phyloP scores from a whole-genome alignment of 2,329 filamentous ascomycete species.

The Mycosphaerella sp. region DNA sequence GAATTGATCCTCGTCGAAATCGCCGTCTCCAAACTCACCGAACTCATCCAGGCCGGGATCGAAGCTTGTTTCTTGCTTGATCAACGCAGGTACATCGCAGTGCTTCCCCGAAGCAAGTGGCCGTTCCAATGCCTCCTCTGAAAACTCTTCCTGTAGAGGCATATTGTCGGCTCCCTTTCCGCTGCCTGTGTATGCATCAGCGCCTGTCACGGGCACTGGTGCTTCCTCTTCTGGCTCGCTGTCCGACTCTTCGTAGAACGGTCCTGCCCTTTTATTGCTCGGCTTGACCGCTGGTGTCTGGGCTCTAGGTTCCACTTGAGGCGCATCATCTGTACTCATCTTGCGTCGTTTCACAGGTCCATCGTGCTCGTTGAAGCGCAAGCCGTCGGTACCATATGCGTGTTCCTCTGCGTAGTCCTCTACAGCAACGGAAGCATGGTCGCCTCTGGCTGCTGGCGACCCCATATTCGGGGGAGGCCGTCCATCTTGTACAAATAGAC shows the following conservation, averaged over 20 bases:
- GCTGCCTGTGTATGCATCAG: slow-evolving; percentile 12
- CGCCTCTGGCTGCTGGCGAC: neutral
- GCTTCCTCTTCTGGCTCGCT: slow-evolving; percentile 45
- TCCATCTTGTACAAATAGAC: slow-evolving; percentile 36
- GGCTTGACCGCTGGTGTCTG: neutral
- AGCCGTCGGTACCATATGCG: slow-evolving; percentile 22
- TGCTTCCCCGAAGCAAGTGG: neutral
- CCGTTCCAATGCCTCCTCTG: neutral
- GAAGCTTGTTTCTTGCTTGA: slow-evolving; percentile 49
- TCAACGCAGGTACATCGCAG: slow-evolving; percentile 19
- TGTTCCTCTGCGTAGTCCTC: neutral
- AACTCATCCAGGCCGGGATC: slow-evolving; percentile 45
- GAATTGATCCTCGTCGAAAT: slow-evolving; percentile 57
- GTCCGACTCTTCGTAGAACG: slow-evolving; percentile 67
- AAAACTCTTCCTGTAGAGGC: slow-evolving; percentile 7
- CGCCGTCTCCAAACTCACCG: slow-evolving; percentile 48
- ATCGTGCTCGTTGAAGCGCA: slow-evolving; percentile 41
- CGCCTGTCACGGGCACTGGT: slow-evolving; percentile 21
- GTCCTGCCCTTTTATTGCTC: slow-evolving; percentile 39
- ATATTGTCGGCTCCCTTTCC: slow-evolving; percentile 12
- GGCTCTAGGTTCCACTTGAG: slow-evolving; percentile 24
- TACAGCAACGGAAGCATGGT: neutral
- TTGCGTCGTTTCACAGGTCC: slow-evolving; percentile 41
- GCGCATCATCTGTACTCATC: slow-evolving; percentile 13
- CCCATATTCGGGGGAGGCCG: neutral